Evolutionary conservation across 1,284 basidiomycete genomes (phyloP).

Genomic region (Gastroboletus turbinatus): DNA sequence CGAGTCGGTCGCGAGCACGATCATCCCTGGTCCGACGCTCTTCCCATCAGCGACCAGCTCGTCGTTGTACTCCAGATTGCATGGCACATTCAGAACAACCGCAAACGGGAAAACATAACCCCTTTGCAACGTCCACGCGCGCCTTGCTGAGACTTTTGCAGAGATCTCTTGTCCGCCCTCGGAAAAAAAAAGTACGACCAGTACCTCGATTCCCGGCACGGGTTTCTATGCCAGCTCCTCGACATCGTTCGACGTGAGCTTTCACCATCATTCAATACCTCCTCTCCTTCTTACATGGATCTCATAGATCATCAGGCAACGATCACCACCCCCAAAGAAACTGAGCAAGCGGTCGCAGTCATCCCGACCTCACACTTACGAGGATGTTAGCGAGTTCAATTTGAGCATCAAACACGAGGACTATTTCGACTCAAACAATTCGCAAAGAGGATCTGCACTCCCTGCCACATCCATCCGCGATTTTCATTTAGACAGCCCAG

Average conservation of each 20-base stretch:
- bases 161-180: constrained; percentile 65
- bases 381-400: constrained; percentile 89
- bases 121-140: neutral
- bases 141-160: constrained; percentile 21
- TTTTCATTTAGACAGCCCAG: constrained; percentile 27
- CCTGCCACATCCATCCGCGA: constrained; percentile 44
- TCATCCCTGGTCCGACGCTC: constrained; percentile 50
- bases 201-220: constrained; percentile 88
- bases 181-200: constrained; percentile 87
- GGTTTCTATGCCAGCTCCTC: constrained; percentile 84
- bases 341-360: constrained; percentile 2
- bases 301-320: constrained; percentile 72
- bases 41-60: constrained; percentile 68
- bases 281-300: constrained; percentile 6
- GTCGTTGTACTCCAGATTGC: constrained; percentile 54
- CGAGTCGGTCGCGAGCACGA: constrained; percentile 53
- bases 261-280: too few relatives aligned
- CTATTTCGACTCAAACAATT: constrained; percentile 66
- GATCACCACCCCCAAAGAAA: constrained; percentile 46
- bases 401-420: constrained; percentile 83
- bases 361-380: constrained; percentile 65
- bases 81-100: constrained; percentile 57
- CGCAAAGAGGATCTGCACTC: constrained; percentile 53
- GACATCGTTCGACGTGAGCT: constrained; percentile 90
- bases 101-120: constrained; percentile 51